Evolutionary conservation across 495 filamentous ascomycete genomes (phyloP), one percentile per base, ranked within the genome.

Genomic region (Cercophora newfieldiana): DNA sequence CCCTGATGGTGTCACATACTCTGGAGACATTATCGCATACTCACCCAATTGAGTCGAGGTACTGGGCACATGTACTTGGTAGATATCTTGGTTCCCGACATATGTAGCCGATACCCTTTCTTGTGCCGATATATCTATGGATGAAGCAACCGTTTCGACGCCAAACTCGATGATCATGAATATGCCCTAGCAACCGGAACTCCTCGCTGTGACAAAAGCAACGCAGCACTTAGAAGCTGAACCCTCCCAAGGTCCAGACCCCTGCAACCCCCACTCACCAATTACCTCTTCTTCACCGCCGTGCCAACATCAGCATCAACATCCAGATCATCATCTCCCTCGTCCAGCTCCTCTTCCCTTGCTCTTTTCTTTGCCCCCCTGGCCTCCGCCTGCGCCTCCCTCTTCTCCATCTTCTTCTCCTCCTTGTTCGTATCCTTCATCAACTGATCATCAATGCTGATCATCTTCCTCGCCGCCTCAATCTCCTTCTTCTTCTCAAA

Each of bases 401-500:
- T 58, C 59, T 66, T 69, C 55, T 63, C 64, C 4, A 57, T 63
- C 53, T 71, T 69, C 68, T 76, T 80, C 64, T 80, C 77, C 73
- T 80, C 79, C 63, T 74, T 73, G 12, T 76, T 71, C 1, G 77
- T 74, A 44, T 80, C 75, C 71, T 77, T 77, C 61, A 76, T 75
- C 3, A 82, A 56, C 63, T 76, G 74, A 19, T 78, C 78, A 53
- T 83, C 80, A 24, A 81, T 75, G 30, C 74, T 73, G 62, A 94
- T 87, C 16, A 84, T 83, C 75, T 90, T 91, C 16, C 91, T 80
- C n/a, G 89, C 86, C 66, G 88, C 83, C 73, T 92, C 92, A 51
- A 97, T 85, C 62, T 89, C 86, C 71, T 89, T 87, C 66, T 94
- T 89, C 85, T 90, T 92, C 68, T 87, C 87, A 59, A 97, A 78